Evolutionary conservation across 2,329 filamentous ascomycete species (phyloP), one percentile per base, ranked within the genome.

Genomic region (Seiridium cupressi): DNA sequence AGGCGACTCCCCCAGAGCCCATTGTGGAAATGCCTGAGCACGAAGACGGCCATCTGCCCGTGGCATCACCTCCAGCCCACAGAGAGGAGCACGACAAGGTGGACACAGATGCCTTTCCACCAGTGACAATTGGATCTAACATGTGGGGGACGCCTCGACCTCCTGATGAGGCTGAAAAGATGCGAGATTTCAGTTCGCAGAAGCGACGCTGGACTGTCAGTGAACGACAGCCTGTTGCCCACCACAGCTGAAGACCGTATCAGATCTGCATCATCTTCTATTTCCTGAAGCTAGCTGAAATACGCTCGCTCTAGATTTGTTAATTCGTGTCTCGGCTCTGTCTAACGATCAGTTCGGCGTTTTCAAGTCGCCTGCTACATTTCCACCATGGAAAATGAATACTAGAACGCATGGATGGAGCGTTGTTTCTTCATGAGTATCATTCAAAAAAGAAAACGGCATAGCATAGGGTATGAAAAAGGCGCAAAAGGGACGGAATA

Each of bases 151-250:
- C 75, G 8, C 78, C 79, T 3, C 71, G 73, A 55, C 76, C 80
- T 26, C 73, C 77, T 11, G 78, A 74, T 6, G 76, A 80, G 47
- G 78, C 77, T 0, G 82, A 84, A 57, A 73, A 72, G 36, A 71
- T 76, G 36, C 74, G 79, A 5, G 83, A 85, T 60, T 60, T 77
- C 59, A 77, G 74, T 40, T 73, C 76, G 26, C 73, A 76, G 1
- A 86, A 85, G 71, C 72, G 83, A 56, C 76, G 83, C 32, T 86
- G 84, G 84, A 84, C 83, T 31, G 78, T 85, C 4, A 84, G 78
- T 51, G 83, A 86, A 65, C 76, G 70, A 51, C 69, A 58, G 36
- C n/a, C 38, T 26, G 38, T 42, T 8, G 13, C 38, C 13, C 13
- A 42, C 7, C 38, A 42, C 38, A 42, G 38, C 13, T 42, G 38